Percentiles rank a stretch among this genome's conserved stretches.
phyloP scores from a whole-genome alignment of 805 yeast species.

The Barnettozyma wickerhamii region DNA sequence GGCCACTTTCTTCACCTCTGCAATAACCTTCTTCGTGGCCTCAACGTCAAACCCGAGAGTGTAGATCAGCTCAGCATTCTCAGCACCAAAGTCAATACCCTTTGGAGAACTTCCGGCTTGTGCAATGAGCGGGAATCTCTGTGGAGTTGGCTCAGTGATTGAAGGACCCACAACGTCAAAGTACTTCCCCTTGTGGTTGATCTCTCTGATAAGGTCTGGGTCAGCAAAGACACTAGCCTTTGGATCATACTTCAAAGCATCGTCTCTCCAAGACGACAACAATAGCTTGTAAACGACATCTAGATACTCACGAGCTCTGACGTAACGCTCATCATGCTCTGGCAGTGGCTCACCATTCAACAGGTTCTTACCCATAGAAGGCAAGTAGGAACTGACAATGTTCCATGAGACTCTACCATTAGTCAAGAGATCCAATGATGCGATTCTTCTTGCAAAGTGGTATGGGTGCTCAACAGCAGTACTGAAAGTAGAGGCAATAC shows the following conservation, averaged over 20 bases:
- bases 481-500: conserved; percentile 39
- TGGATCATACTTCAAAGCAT: conserved; percentile 25
- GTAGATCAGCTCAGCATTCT: conserved; percentile 39
- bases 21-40: conserved; percentile 28
- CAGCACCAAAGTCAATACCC: conserved; percentile 38
- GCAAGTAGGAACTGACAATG: conserved; percentile 38
- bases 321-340: conserved; percentile 38
- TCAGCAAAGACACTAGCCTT: conserved; percentile 29
- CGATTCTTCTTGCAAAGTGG: conserved; percentile 37
- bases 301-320: conserved; percentile 36
- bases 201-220: conserved; percentile 33
- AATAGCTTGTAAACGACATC: conserved; percentile 36
- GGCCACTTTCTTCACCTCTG: conserved; percentile 26
- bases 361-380: conserved; percentile 36
- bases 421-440: conserved; percentile 39
- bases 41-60: conserved; percentile 29
- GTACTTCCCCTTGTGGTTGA: conserved; percentile 34
- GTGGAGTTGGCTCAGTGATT: conserved; percentile 39
- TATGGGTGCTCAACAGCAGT: conserved; percentile 41
- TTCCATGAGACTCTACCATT: conserved; percentile 43
- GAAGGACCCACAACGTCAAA: conserved; percentile 37
- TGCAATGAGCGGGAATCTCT: conserved; percentile 37
- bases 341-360: conserved; percentile 33
- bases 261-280: conserved; percentile 39
- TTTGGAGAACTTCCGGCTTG: conserved; percentile 40